Conservation (phyloP, 805 yeast genomes). For the Sugiyamaella americana region DNA sequence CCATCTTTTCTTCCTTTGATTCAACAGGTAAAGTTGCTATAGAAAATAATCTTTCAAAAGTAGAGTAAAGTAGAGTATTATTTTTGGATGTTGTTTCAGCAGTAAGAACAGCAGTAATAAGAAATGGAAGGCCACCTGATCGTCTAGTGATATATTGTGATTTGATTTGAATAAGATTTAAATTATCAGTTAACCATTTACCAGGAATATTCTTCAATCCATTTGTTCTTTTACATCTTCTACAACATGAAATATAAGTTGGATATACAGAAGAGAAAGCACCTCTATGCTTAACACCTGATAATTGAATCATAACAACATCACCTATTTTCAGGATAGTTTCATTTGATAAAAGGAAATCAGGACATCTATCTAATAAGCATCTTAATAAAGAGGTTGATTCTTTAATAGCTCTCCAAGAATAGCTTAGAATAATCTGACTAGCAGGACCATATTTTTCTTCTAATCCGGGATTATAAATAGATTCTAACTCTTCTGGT, state of each 20-base stretch:
- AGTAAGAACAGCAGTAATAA: constrained; percentile 68
- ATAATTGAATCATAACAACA: constrained; percentile 57
- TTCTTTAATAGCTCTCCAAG: constrained; percentile 83
- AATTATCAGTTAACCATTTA: constrained; percentile 54
- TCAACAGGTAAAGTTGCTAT: constrained; percentile 51
- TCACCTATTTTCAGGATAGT: constrained; percentile 42
- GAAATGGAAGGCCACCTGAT: constrained; percentile 85
- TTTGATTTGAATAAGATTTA: constrained; percentile 46
- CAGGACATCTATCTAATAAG: constrained; percentile 33
- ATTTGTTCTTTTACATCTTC: constrained; percentile 40
- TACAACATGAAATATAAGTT: constrained; percentile 62
- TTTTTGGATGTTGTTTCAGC: constrained; percentile 37
- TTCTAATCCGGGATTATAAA: constrained; percentile 22
- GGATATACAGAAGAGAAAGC: constrained; percentile 89
- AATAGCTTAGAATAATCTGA: constrained; percentile 50
- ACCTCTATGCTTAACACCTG: constrained; percentile 79
- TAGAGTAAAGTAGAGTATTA: constrained; percentile 37
- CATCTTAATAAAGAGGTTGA: constrained; percentile 50
- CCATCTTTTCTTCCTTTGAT: constrained; percentile 49
- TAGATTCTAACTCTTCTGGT: constrained; percentile 35
- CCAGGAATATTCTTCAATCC: constrained; percentile 39
- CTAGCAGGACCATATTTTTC: constrained; percentile 33
- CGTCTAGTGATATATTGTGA: constrained; percentile 76
- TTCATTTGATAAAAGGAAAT: constrained; percentile 24
- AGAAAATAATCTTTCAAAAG: constrained; percentile 46